Conservation (phyloP, 805 yeast species). For the Pichia rugopelliculosa region DNA sequence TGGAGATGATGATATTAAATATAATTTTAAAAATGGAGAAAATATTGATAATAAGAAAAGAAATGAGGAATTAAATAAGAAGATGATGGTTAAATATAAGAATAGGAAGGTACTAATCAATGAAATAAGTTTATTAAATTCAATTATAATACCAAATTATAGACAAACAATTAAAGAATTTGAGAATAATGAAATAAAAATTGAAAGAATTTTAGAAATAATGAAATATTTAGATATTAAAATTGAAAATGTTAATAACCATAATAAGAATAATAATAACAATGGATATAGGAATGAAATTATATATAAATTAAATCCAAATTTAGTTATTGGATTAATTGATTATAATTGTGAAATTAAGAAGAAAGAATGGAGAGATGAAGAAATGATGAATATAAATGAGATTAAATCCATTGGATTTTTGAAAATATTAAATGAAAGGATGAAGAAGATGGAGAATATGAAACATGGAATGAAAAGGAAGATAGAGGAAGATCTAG, state of each 20-base stretch:
- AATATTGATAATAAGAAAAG: constrained; percentile 33
- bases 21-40: constrained; percentile 28
- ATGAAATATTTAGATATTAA: not conserved
- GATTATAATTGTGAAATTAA: not conserved
- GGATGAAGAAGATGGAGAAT: constrained; percentile 10
- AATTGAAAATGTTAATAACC: not conserved
- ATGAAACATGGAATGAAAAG: constrained; percentile 1
- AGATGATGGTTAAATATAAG: constrained; percentile 19
- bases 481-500: not conserved
- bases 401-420: constrained; percentile 1
- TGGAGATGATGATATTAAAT: constrained; percentile 10
- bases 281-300: not conserved
- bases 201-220: not conserved
- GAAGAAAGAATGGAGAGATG: not conserved
- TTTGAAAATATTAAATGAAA: not conserved
- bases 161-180: constrained; percentile 1
- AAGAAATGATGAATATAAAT: not conserved
- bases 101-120: constrained; percentile 25
- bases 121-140: constrained; percentile 13
- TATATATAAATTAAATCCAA: not conserved
- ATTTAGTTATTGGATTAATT: constrained; percentile 5
- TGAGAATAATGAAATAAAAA: not conserved
- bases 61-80: constrained; percentile 29
- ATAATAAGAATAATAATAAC: too few species aligned
- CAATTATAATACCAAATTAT: constrained; percentile 7